Evolutionary conservation across 1,284 basidiomycete species (phyloP).

Genomic region (Puccinia coronata): DNA sequence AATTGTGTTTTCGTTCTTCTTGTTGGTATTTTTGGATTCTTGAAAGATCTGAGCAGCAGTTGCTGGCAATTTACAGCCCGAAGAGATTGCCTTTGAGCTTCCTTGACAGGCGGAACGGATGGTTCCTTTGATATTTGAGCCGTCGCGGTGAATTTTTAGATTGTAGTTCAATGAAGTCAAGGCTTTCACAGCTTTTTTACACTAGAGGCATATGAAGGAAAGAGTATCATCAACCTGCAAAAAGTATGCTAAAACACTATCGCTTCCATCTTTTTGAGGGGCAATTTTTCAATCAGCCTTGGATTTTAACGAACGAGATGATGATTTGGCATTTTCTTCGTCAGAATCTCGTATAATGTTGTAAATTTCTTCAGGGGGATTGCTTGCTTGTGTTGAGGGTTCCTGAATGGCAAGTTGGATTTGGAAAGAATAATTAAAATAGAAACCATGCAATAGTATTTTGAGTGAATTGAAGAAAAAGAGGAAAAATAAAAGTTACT

Average conservation of each 20-base stretch:
- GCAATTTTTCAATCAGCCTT: slow-evolving; percentile 2
- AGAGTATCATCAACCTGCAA: background rate
- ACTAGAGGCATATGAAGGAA: background rate
- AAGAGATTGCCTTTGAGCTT: background rate
- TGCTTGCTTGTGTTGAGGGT: background rate
- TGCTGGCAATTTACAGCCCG: background rate
- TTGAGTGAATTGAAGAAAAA: too few species aligned
- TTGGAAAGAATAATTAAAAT: background rate
- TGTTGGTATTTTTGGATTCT: background rate
- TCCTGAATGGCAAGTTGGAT: too few species aligned
- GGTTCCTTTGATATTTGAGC: too few species aligned
- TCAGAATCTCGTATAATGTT: background rate
- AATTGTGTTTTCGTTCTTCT: background rate
- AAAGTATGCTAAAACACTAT: background rate
- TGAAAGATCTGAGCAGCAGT: background rate
- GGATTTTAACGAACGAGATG: background rate
- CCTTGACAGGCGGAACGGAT: background rate
- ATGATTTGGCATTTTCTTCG: background rate
- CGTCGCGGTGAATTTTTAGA: slow-evolving; percentile 19
- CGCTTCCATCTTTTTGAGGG: background rate
- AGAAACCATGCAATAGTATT: too few species aligned
- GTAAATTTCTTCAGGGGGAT: too few species aligned
- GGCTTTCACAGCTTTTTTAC: background rate
- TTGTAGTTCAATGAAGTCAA: background rate
- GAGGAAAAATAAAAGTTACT: too few species aligned